Percentiles rank a stretch among this genome's conserved stretches.
These are phyloP conservation scores for Oryza meyeriana DNA, from an alignment of 176 grass and related monocot genomes.

Conservation along the genomic window DNA sequence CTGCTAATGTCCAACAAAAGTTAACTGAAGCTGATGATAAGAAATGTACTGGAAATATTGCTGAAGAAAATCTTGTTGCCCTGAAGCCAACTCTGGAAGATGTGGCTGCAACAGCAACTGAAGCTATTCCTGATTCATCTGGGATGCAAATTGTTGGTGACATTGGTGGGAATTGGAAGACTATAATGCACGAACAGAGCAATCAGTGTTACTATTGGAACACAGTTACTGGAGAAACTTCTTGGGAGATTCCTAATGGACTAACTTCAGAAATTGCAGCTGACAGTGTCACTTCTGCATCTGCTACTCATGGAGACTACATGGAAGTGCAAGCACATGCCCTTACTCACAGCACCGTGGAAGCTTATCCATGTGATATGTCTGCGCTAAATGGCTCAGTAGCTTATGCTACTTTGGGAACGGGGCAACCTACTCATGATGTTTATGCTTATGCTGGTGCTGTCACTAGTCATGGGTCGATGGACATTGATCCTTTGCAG, in stretches of 20 bases:
- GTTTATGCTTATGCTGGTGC: slow-evolving; percentile 44
- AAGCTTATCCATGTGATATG: slow-evolving; percentile 43
- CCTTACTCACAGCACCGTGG: slow-evolving; percentile 35
- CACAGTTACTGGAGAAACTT: slow-evolving; percentile 90
- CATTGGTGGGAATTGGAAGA: slow-evolving; percentile 74
- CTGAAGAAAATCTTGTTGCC: slow-evolving; percentile 40
- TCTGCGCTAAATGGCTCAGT: slow-evolving; percentile 34
- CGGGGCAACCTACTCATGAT: slow-evolving; percentile 40
- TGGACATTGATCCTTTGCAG: slow-evolving; percentile 67
- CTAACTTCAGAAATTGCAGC: slow-evolving; percentile 30
- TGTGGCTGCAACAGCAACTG: slow-evolving; percentile 2
- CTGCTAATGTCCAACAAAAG: slow-evolving; percentile 43
- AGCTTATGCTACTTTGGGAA: slow-evolving; percentile 45
- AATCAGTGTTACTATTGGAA: slow-evolving; percentile 99
- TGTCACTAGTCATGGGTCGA: slow-evolving; percentile 27
- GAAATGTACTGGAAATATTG: slow-evolving; percentile 25
- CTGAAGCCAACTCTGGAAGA: slow-evolving; percentile 22
- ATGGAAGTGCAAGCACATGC: slow-evolving; percentile 35
- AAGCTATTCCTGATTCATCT: slow-evolving; percentile 44
- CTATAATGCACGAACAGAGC: slow-evolving; percentile 79
- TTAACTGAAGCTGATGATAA: slow-evolving; percentile 31
- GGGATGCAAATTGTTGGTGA: slow-evolving; percentile 84
- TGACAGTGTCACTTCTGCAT: slow-evolving; percentile 32
- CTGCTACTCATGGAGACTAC: slow-evolving; percentile 37
- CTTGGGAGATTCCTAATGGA: slow-evolving; percentile 80